These are phyloP conservation scores for Anaeromyces robustus DNA, from an alignment of 192 early-diverging fungal species.

Conservation along the genomic window DNA sequence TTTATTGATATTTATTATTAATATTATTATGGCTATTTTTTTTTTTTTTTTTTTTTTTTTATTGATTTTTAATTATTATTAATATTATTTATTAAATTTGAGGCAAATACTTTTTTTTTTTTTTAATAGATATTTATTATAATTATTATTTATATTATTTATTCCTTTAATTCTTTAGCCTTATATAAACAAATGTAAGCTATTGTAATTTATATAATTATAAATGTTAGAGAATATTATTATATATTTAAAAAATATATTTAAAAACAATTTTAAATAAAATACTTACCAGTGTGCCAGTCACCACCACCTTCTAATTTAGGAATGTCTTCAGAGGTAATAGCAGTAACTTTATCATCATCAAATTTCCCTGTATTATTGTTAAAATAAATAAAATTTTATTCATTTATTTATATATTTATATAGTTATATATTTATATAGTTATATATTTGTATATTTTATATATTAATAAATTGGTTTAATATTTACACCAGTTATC, in stretches of 20 bases:
- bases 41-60: too few species aligned
- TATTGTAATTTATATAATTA: conserved; percentile 21
- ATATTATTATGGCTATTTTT: too few species aligned
- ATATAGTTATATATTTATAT: conserved; percentile 3
- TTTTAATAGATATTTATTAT: conserved; percentile 5
- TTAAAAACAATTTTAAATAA: too few species aligned
- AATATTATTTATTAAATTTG: too few species aligned
- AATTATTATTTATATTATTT: conserved; percentile 5
- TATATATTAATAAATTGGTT: not conserved
- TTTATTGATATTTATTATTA: too few species aligned
- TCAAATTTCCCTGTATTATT: conserved; percentile 59
- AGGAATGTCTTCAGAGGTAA: conserved; percentile 71
- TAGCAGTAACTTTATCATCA: conserved; percentile 80
- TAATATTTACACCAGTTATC: conserved; percentile 30
- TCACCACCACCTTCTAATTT: conserved; percentile 83
- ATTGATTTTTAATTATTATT: too few species aligned
- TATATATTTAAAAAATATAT: not conserved
- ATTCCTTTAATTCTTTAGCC: conserved; percentile 42
- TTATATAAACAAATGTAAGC: conserved; percentile 84
- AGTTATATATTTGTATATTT: too few species aligned
- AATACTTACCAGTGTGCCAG: conserved; percentile 22
- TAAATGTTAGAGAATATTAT: conserved; percentile 24
- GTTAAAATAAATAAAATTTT: not conserved
- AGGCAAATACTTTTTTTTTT: not conserved
- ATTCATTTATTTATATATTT: conserved; percentile 3